Base-by-base conservation (phyloP, 177 flowering plant species). In the Tripterygium wilfordii region DNA sequence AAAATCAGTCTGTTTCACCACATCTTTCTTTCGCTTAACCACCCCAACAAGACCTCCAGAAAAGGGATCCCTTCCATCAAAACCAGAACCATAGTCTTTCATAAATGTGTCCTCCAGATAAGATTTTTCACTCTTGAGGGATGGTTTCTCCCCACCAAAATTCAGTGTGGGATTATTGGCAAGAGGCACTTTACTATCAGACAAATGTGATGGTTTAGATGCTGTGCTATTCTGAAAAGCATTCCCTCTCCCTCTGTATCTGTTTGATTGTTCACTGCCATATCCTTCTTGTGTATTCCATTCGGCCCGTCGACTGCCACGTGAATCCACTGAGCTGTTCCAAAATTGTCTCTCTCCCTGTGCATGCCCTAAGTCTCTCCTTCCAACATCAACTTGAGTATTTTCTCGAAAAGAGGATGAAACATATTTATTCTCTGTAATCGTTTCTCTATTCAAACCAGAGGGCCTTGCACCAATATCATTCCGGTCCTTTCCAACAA, bases 21-120 rank as follows among this genome's bases (percentile, higher is more conserved):
- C 53, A 61, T 88, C 96, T 54, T 86, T 92, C 69, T 85, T 92
- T 65, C 69, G 76, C 76, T 76, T 92, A 29, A 82, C 66, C 49
- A 84, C 71, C 30, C 94, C 87, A 49, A 72, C 60, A 42, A 72
- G 61, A 56, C 74, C 66, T n/a, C 78, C 80, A 42, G 85, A 45
- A 51, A 88, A 71, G 41, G 79, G 73, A 72, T 88, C 94, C 25
- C 61, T 67, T 41, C 67, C 85, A 63, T 85, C 96, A 75, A 72
- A 76, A 47, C 60, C 66, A 39, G 51, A 48, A 16, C 60, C 65
- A 29, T 68, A 76, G 49, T 82, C 90, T 42, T 80, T 79, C 56
- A 62, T 49, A 48, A 69, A 78, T 26, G 80, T 71, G 48, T 88
- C 91, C 39, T 75, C 87, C 9, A 47, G 5, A 50, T 66, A 73